Conservation (phyloP, 768 basidiomycete species). For the Serendipita vermifera region DNA sequence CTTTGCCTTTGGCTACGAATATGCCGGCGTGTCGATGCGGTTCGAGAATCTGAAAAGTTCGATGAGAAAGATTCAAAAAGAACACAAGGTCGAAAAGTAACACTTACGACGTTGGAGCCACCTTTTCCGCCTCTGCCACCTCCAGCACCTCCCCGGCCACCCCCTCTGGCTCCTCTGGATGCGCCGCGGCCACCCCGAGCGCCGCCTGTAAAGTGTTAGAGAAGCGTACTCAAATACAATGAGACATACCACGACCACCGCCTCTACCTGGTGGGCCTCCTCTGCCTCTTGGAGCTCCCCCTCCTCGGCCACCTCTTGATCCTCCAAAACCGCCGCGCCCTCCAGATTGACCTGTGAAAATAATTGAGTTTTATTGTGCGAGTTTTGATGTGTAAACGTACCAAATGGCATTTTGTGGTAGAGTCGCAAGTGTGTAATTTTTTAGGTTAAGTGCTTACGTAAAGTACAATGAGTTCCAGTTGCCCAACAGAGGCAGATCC, state of each 20-base stretch:
- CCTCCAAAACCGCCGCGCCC: slow-evolving; percentile 62
- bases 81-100: no score
- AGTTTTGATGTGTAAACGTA: slow-evolving; percentile 12
- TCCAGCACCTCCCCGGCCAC: slow-evolving; percentile 24
- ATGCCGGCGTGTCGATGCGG: slow-evolving; percentile 90
- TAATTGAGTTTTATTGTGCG: not conserved
- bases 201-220: slow-evolving; percentile 24
- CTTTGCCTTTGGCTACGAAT: slow-evolving; percentile 96
- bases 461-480: no score
- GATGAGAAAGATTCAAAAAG: no score
- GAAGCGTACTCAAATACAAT: not conserved
- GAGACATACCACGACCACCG: slow-evolving; percentile 22
- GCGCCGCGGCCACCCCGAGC: slow-evolving; percentile 26
- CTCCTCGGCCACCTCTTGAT: slow-evolving; percentile 28
- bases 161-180: slow-evolving; percentile 28
- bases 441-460: no score
- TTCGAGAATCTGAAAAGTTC: slow-evolving; percentile 65
- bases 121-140: slow-evolving; percentile 56
- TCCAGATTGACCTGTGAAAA: slow-evolving; percentile 43
- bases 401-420: slow-evolving; percentile 27
- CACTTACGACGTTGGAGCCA: slow-evolving; percentile 52
- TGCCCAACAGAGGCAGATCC: no score
- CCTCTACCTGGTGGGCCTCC: slow-evolving; percentile 20
- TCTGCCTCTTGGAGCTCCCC: slow-evolving; percentile 22
- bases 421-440: no score